These are phyloP conservation scores for Xylaria sp. DNA, from an alignment of 2,329 filamentous ascomycete genomes.

Conservation along the genomic window DNA sequence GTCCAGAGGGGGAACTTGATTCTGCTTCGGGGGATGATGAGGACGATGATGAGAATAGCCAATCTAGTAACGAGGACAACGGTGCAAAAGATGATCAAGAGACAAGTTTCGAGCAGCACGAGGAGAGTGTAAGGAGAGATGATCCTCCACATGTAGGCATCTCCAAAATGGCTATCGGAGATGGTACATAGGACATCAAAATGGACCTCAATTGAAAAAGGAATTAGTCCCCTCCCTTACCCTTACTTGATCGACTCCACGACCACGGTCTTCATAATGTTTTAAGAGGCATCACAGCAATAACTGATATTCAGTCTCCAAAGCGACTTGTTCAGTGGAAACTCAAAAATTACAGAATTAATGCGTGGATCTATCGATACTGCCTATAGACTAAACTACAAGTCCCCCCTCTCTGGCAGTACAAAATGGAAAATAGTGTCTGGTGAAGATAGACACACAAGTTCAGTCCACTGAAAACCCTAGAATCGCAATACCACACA, in stretches of 20 bases:
- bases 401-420: conserved; percentile 32
- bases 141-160: conserved; percentile 27
- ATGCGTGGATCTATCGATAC: conserved; percentile 36
- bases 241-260: background rate
- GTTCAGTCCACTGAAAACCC: conserved; percentile 32
- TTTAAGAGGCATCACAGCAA: too few relatives aligned
- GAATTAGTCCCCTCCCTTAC: background rate
- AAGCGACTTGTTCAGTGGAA: background rate
- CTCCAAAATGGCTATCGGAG: conserved; percentile 34
- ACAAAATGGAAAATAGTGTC: conserved; percentile 39
- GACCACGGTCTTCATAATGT: background rate
- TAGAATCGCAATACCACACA: conserved; percentile 31
- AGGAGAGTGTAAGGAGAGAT: background rate
- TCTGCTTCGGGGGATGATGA: conserved; percentile 45
- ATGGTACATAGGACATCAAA: conserved; percentile 32
- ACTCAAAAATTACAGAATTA: conserved; percentile 16
- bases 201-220: conserved; percentile 7
- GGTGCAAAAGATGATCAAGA: conserved; percentile 39
- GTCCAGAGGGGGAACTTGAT: conserved; percentile 45
- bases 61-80: conserved; percentile 36
- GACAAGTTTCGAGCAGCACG: conserved; percentile 16
- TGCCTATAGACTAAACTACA: conserved; percentile 38
- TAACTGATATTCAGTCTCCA: background rate
- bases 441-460: conserved; percentile 37
- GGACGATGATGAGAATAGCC: conserved; percentile 33